Evolutionary conservation across 2,329 filamentous ascomycete genomes (phyloP), one percentile per base, ranked within the genome.

Genomic region (Chaetomiaceae sp.): DNA sequence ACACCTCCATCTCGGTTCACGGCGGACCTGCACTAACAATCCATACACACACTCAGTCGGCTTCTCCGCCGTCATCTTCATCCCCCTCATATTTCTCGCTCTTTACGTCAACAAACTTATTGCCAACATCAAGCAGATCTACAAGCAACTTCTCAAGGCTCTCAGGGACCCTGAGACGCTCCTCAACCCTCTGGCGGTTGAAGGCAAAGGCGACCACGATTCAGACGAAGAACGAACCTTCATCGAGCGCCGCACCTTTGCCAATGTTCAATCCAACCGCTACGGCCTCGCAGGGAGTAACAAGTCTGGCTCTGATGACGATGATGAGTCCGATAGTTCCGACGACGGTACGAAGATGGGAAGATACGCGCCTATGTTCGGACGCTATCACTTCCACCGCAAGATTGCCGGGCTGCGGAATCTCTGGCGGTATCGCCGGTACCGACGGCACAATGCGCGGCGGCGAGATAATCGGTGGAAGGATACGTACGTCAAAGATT

Each of bases 101-200:
- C 50, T 56, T 34, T 53, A 56, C 46, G 50, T 56, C 38, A 56
- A 56, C 54, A 50, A 47, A 23, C 27, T 56, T 27, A 53, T 53
- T n/a, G 18, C 36, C 36, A 30, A 30, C 13, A 23, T 38, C 43
- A 56, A 51, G n/a, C n/a, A 34, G 10, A 40, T 20, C 21, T 49
- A 49, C 45, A 36, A 45, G 27, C 48, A 49, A 13, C n/a, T 48
- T 4, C 38, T 52, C 20, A 41, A 49, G 8, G 43, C 43, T 6
- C 36, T 49, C 30, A 25, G 1, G 5, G 40, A 46, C 5, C 45
- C 49, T 23, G 36, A 51, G 5, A 37, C 37, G 9, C 18, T 14
- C 13, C 45, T 37, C 32, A 20, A 50, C 49, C 34, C 32, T 4
- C 11, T 14, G 5, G 9, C 18, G 2, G 11, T 3, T 16, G 33